Evolutionary conservation across 495 filamentous ascomycete species (phyloP).

Genomic region (Xylaria curta): DNA sequence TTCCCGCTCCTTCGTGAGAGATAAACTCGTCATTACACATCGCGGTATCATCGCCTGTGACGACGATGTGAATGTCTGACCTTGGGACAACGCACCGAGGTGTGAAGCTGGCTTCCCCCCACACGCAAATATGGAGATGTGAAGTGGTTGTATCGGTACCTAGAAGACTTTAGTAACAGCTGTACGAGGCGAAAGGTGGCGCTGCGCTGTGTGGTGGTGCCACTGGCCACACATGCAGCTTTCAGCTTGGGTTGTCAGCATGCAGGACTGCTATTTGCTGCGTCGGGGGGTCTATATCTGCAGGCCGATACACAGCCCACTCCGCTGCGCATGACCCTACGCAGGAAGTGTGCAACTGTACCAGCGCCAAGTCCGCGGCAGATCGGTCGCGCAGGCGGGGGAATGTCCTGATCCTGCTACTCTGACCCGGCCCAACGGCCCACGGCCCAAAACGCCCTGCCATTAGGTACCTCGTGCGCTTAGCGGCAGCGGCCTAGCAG

Average conservation of each 20-base stretch:
- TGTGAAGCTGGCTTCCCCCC: slow-evolving; percentile 18
- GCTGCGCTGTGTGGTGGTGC: slow-evolving; percentile 33
- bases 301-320: slow-evolving; percentile 55
- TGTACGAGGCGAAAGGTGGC: slow-evolving; percentile 39
- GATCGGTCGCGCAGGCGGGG: slow-evolving; percentile 25
- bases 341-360: slow-evolving; percentile 17
- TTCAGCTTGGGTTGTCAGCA: slow-evolving; percentile 53
- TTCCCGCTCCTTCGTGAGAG: not conserved
- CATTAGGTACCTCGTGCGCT: slow-evolving; percentile 5
- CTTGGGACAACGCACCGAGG: not conserved
- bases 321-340: slow-evolving; percentile 42
- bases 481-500: not conserved
- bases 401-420: slow-evolving; percentile 21
- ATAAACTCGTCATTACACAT: not conserved
- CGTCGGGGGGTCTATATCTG: slow-evolving; percentile 48
- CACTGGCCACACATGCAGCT: slow-evolving; percentile 49
- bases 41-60: not conserved
- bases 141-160: slow-evolving; percentile 33
- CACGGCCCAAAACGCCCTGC: slow-evolving; percentile 11
- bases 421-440: slow-evolving; percentile 20
- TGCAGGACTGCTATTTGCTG: slow-evolving; percentile 46
- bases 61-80: not conserved
- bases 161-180: not conserved
- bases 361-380: slow-evolving; percentile 24
- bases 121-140: slow-evolving; percentile 9